A percentile compares a stretch with the other conserved stretches of the same genome.
phyloP scores from a whole-genome alignment of 805 yeast genomes.

The Saccharomycopsis javanensis region DNA sequence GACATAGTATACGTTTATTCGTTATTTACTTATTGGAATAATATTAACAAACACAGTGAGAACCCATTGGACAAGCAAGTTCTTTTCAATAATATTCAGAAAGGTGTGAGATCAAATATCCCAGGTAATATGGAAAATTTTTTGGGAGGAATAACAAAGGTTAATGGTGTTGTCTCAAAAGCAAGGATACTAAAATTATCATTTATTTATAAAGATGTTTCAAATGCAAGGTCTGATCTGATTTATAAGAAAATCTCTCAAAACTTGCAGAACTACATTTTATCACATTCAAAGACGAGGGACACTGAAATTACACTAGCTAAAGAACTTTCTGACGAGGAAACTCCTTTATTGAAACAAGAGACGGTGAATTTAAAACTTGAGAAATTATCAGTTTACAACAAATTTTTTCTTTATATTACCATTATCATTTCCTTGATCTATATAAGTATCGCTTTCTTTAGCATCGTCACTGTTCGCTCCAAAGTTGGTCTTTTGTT shows the following conservation, averaged over 20 bases:
- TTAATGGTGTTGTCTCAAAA: constrained; percentile 35
- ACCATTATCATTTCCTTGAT: constrained; percentile 25
- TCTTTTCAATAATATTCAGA: constrained; percentile 20
- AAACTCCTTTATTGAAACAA: neutral
- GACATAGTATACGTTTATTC: constrained; percentile 20
- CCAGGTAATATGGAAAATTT: constrained; percentile 23
- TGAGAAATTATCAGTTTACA: constrained; percentile 20
- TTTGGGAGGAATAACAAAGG: constrained; percentile 31
- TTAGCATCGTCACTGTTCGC: constrained; percentile 33
- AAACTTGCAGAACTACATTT: neutral
- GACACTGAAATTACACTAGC: neutral
- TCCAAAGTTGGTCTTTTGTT: constrained; percentile 37
- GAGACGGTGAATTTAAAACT: constrained; percentile 17
- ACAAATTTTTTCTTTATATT: constrained; percentile 22
- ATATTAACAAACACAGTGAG: constrained; percentile 24
- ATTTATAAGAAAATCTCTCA: neutral
- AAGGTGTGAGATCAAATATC: constrained; percentile 13
- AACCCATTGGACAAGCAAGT: constrained; percentile 29
- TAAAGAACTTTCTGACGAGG: neutral
- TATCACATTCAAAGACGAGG: neutral
- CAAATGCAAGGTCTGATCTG: neutral
- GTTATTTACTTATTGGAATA: constrained; percentile 37
- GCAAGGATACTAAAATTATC: constrained; percentile 33
- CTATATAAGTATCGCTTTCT: constrained; percentile 31
- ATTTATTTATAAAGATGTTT: constrained; percentile 23